Percentiles rank a stretch among this genome's conserved stretches.
Conservation (phyloP, 257 asterid species). For the Scutellaria minor region DNA sequence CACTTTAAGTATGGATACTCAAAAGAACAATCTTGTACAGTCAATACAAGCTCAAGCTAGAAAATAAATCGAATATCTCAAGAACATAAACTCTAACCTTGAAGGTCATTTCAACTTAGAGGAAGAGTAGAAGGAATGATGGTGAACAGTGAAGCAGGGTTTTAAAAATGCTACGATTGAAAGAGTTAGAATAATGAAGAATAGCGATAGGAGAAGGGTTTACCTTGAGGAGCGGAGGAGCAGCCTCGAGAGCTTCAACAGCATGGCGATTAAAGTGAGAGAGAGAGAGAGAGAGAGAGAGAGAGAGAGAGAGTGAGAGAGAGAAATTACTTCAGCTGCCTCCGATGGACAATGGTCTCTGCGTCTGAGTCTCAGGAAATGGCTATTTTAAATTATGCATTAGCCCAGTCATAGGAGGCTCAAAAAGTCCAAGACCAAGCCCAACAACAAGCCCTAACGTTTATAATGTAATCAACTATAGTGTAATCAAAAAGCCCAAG, state of each 20-base stretch:
- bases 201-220: not conserved
- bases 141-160: constrained; percentile 24
- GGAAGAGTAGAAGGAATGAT: not conserved
- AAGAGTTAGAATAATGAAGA: not conserved
- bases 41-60: not conserved
- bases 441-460: no score
- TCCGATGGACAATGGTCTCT: not conserved
- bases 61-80: constrained; percentile 26
- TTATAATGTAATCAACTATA: no score
- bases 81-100: not conserved
- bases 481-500: no score
- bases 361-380: not conserved
- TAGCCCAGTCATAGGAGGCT: no score
- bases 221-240: constrained; percentile 43
- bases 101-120: constrained; percentile 2
- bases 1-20: not conserved
- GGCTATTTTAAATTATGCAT: not conserved
- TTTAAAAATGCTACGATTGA: not conserved
- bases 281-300: not conserved
- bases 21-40: not conserved
- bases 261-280: not conserved
- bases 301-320: no score
- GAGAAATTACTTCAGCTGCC: no score
- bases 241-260: constrained; percentile 45
- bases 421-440: no score